Evolutionary conservation across 306 rosid genomes (phyloP).

Genomic region (Castanea crenata): DNA sequence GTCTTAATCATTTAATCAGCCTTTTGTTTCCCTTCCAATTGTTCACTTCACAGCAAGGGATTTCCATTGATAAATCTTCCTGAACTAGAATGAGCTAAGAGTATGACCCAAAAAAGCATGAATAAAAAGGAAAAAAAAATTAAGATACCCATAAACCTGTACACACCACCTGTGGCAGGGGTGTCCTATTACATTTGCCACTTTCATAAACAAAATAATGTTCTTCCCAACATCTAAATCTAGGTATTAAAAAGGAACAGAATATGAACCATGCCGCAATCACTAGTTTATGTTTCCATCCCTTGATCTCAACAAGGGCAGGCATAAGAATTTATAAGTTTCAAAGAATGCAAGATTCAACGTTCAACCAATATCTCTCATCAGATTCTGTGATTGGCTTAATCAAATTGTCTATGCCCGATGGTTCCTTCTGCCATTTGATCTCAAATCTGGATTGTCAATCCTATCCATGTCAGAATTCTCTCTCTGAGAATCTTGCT

Average conservation of each 20-base stretch:
- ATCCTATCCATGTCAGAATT: conserved; percentile 53
- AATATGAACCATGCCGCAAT: conserved; percentile 31
- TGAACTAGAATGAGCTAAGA: conserved; percentile 13
- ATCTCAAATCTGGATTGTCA: conserved; percentile 42
- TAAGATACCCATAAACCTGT: conserved; percentile 37
- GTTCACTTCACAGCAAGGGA: conserved; percentile 9
- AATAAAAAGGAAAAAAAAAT: conserved; percentile 11
- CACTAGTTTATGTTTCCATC: conserved; percentile 27
- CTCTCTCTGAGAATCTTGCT: conserved; percentile 36
- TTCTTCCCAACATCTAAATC: conserved; percentile 50
- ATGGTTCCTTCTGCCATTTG: conserved; percentile 44
- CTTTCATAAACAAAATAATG: conserved; percentile 38
- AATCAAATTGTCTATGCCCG: conserved; percentile 27
- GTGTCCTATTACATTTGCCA: conserved; percentile 30
- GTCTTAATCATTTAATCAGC: background rate
- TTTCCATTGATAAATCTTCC: background rate
- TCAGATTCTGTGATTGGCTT: conserved; percentile 17
- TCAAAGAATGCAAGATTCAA: conserved; percentile 42
- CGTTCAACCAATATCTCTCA: conserved; percentile 23
- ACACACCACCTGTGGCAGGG: conserved; percentile 42
- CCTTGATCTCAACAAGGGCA: conserved; percentile 36
- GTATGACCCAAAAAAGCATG: conserved; percentile 19
- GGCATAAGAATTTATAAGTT: conserved; percentile 31
- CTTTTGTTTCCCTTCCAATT: background rate
- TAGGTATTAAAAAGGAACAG: conserved; percentile 31